Percentiles rank a stretch among this genome's conserved stretches.
Conservation (phyloP, 2,329 filamentous ascomycete genomes). For the Alternaria hordeiaustralica region DNA sequence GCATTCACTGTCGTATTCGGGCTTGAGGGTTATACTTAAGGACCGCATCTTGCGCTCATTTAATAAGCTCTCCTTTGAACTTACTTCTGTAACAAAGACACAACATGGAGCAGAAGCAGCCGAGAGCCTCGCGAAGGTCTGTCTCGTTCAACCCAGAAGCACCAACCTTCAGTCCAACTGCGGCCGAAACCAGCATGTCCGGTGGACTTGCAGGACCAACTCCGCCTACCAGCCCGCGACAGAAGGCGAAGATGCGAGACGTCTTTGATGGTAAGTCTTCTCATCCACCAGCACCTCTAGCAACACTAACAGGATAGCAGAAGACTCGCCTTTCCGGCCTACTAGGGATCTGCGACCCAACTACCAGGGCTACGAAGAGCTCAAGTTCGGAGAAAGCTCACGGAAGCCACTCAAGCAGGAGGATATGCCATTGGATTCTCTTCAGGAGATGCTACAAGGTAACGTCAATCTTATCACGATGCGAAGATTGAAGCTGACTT, state of each 20-base stretch:
- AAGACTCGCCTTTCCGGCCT: slow-evolving; percentile 10
- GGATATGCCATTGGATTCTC: not conserved
- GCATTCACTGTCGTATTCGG: slow-evolving; percentile 7
- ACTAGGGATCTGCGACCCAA: not conserved
- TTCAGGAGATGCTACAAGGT: slow-evolving; percentile 5
- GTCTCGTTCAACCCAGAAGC: slow-evolving; percentile 24
- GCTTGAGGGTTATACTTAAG: not conserved
- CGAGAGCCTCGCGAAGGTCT: not conserved
- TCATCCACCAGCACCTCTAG: not conserved
- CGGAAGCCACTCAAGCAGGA: not conserved
- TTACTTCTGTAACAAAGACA: not conserved
- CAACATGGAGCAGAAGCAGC: not conserved
- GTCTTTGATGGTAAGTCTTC: not conserved
- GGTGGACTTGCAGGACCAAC: not conserved
- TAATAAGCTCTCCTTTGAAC: not conserved
- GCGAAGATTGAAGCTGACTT: not conserved
- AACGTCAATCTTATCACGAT: not conserved
- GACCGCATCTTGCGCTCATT: not conserved
- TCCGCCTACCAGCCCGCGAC: not conserved
- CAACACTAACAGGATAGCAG: slow-evolving; percentile 1
- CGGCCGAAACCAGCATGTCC: not conserved
- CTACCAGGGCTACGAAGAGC: not conserved
- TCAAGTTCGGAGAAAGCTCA: not conserved
- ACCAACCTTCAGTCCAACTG: slow-evolving; percentile 13
- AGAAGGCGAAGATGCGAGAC: not conserved